These are phyloP conservation scores for Diutina pseudorugosa DNA, from an alignment of 1,139 yeast species.

Conservation along the genomic window DNA sequence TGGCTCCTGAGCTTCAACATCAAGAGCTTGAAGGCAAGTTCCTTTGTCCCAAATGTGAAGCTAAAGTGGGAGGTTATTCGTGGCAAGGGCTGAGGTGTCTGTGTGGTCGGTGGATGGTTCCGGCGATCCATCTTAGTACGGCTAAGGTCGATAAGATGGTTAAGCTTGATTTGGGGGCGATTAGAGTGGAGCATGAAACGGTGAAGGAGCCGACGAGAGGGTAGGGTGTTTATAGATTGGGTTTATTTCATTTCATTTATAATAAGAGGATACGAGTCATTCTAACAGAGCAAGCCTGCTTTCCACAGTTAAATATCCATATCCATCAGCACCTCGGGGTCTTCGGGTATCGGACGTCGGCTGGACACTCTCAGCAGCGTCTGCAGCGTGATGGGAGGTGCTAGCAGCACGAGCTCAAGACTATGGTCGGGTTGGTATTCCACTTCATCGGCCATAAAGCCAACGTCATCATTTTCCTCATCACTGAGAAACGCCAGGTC, in stretches of 20 bases:
- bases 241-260: neutral
- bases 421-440: constrained; percentile 47
- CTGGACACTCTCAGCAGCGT: neutral
- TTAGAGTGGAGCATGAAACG: neutral
- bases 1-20: constrained; percentile 63
- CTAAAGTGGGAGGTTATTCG: constrained; percentile 80
- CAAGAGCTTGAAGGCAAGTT: constrained; percentile 78
- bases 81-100: constrained; percentile 96
- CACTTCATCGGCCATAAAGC: constrained; percentile 46
- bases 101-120: constrained; percentile 94
- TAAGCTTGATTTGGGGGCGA: neutral
- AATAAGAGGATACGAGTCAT: neutral
- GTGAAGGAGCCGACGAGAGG: neutral
- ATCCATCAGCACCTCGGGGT: constrained; percentile 3
- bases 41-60: constrained; percentile 68
- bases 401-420: constrained; percentile 9
- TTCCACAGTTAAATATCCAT: neutral
- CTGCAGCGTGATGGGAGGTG: neutral
- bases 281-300: neutral
- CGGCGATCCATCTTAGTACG: constrained; percentile 74
- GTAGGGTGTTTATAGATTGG: neutral
- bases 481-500: constrained; percentile 1
- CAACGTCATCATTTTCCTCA: constrained; percentile 15
- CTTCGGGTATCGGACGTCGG: neutral
- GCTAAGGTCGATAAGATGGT: constrained; percentile 66